Percentiles rank a stretch among this genome's conserved stretches.
phyloP scores from a whole-genome alignment of 2,329 filamentous ascomycete genomes.

The Beauveria varroae region DNA sequence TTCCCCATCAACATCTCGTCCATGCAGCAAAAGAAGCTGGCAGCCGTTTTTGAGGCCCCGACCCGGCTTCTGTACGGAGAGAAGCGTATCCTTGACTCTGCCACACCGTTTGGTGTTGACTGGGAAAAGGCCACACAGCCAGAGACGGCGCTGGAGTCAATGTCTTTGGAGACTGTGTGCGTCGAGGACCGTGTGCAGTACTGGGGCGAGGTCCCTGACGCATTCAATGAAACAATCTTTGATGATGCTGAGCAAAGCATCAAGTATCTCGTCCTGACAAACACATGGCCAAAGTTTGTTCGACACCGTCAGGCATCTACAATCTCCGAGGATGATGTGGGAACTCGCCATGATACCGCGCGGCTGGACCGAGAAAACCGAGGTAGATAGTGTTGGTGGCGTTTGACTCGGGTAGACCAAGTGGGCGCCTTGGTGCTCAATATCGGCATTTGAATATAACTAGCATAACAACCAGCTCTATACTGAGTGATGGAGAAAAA shows the following conservation, averaged over 20 bases:
- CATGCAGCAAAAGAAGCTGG: slow-evolving; percentile 41
- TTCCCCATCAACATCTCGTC: slow-evolving; percentile 60
- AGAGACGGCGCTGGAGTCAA: neutral
- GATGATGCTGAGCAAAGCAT: slow-evolving; percentile 52
- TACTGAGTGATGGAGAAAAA: neutral
- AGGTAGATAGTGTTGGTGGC: neutral
- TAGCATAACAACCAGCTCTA: neutral
- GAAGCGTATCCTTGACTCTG: slow-evolving; percentile 26
- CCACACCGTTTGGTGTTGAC: slow-evolving; percentile 29
- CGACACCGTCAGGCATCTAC: slow-evolving; percentile 24
- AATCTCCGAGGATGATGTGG: slow-evolving; percentile 13
- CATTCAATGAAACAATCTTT: slow-evolving; percentile 47
- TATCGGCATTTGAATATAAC: neutral
- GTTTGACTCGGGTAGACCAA: too few relatives aligned
- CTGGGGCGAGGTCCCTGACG: slow-evolving; percentile 36
- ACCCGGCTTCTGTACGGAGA: slow-evolving; percentile 36
- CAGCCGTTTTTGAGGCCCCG: slow-evolving; percentile 46
- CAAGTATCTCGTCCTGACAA: slow-evolving; percentile 60
- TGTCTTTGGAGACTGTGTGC: neutral
- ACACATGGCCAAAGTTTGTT: slow-evolving; percentile 58
- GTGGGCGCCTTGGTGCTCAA: too few relatives aligned
- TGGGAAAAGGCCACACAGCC: neutral
- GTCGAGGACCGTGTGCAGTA: slow-evolving; percentile 20
- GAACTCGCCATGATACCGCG: neutral
- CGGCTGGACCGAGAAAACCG: neutral